Evolutionary conservation across 495 filamentous ascomycete species (phyloP).

Genomic region (Darksidea phi): DNA sequence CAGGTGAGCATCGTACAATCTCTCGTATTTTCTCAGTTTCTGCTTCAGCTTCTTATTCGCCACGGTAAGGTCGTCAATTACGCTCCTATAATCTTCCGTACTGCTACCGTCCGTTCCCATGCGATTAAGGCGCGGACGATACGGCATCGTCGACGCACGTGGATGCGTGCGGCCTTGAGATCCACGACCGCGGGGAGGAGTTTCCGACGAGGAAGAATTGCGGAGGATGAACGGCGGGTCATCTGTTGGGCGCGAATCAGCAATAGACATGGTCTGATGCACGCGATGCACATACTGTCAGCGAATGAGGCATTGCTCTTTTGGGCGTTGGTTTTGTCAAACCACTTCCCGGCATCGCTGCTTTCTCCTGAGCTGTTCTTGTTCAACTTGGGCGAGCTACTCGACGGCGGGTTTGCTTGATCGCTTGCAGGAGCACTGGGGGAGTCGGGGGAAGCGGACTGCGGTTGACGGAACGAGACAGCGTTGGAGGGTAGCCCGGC

Average conservation of each 20-base stretch:
- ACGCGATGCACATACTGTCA: constrained; percentile 31
- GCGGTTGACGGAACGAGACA: background rate
- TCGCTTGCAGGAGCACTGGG: constrained; percentile 18
- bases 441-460: constrained; percentile 9
- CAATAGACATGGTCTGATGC: background rate
- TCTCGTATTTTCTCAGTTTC: constrained; percentile 66
- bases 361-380: constrained; percentile 46
- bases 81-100: constrained; percentile 42
- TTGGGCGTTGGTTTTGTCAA: constrained; percentile 45
- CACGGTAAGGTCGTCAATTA: constrained; percentile 48
- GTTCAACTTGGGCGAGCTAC: constrained; percentile 16
- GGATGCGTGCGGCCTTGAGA: background rate
- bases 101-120: constrained; percentile 31
- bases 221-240: constrained; percentile 46
- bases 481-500: background rate
- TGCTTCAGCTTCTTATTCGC: constrained; percentile 62
- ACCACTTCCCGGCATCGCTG: constrained; percentile 47
- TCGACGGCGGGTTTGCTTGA: constrained; percentile 12
- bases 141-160: constrained; percentile 21
- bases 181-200: constrained; percentile 31
- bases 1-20: constrained; percentile 58
- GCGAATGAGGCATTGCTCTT: constrained; percentile 30
- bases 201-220: constrained; percentile 40
- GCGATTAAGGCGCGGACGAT: constrained; percentile 16
- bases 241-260: constrained; percentile 20